Evolutionary conservation across 768 basidiomycete species (phyloP).

Genomic region (Naganishia vishniacii): DNA sequence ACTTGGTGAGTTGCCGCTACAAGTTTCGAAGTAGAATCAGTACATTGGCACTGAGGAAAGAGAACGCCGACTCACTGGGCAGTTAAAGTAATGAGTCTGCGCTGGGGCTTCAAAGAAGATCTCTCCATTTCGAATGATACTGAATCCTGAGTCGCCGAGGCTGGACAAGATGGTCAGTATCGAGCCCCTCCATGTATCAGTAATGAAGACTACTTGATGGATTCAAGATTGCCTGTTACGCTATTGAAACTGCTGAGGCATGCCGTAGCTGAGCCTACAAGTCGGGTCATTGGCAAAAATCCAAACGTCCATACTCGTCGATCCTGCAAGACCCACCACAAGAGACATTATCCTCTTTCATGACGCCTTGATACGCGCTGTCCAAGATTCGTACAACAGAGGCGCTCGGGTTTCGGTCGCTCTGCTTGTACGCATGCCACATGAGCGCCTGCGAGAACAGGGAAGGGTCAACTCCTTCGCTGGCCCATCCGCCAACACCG

Average conservation of each 20-base stretch:
- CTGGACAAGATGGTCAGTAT: constrained; percentile 23
- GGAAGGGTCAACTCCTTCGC: constrained; percentile 75
- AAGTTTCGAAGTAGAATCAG: not conserved
- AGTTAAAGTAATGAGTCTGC: constrained; percentile 48
- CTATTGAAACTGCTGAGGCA: constrained; percentile 29
- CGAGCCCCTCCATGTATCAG: not conserved
- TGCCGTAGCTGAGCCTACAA: constrained; percentile 31
- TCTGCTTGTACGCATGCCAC: constrained; percentile 56
- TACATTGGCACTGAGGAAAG: not conserved
- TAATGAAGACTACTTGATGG: constrained; percentile 48
- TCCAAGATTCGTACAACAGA: constrained; percentile 35
- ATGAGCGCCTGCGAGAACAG: constrained; percentile 86
- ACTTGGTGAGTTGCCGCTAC: constrained; percentile 31
- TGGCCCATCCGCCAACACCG: constrained; percentile 88
- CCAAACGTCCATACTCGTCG: not conserved
- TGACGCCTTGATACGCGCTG: constrained; percentile 38
- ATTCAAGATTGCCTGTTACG: constrained; percentile 39
- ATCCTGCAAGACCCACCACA: constrained; percentile 34
- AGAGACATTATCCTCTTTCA: constrained; percentile 38
- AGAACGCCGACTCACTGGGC: constrained; percentile 34
- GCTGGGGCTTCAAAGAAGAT: constrained; percentile 34
- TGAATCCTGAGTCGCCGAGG: constrained; percentile 47
- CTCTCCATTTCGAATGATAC: constrained; percentile 41
- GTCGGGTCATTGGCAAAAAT: no score
- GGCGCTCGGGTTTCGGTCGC: constrained; percentile 22